phyloP scores from a whole-genome alignment of 768 basidiomycete genomes.

The Rhodotorula diobovata region DNA sequence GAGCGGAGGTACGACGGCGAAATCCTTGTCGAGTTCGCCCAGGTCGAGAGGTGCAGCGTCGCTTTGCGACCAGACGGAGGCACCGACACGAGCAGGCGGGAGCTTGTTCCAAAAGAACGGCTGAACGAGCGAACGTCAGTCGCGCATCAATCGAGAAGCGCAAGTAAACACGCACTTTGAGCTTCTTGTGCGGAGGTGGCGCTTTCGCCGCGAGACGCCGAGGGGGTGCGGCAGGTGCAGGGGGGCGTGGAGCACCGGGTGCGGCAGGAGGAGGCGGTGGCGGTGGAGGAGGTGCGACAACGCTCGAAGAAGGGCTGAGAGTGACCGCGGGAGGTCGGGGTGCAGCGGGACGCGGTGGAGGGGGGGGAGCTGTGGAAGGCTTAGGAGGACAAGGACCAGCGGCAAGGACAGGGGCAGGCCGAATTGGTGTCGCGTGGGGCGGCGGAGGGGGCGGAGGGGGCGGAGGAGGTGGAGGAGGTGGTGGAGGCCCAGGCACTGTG shows the following conservation, averaged over 20 bases:
- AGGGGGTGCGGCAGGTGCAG: too few relatives aligned
- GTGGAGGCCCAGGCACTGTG: too few relatives aligned
- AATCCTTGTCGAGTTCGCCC: conserved; percentile 68
- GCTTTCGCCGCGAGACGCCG: background rate
- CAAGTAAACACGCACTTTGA: conserved; percentile 38
- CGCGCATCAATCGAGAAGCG: too few relatives aligned
- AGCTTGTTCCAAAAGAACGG: conserved; percentile 92
- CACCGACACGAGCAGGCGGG: conserved; percentile 48
- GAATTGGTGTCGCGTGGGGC: conserved; percentile 28
- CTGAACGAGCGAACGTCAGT: conserved; percentile 41
- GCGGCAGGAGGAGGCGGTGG: background rate
- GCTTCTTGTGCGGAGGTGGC: conserved; percentile 25
- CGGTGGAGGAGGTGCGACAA: conserved; percentile 29
- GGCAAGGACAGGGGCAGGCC: background rate
- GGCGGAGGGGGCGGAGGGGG: conserved; percentile 15
- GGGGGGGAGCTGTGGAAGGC: conserved; percentile 43
- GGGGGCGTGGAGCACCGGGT: background rate
- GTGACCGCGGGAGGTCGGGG: too few relatives aligned
- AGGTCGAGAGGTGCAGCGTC: conserved; percentile 54
- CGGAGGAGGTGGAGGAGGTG: conserved; percentile 39
- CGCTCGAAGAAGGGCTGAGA: conserved; percentile 30
- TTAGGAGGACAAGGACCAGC: too few relatives aligned
- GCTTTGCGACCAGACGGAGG: conserved; percentile 69
- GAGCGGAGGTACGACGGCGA: conserved; percentile 57
- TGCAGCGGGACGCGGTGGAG: conserved; percentile 42